Evolutionary conservation across 2,329 filamentous ascomycete genomes (phyloP), one percentile per base, ranked within the genome.

Genomic region (Uncinocarpus reesii): DNA sequence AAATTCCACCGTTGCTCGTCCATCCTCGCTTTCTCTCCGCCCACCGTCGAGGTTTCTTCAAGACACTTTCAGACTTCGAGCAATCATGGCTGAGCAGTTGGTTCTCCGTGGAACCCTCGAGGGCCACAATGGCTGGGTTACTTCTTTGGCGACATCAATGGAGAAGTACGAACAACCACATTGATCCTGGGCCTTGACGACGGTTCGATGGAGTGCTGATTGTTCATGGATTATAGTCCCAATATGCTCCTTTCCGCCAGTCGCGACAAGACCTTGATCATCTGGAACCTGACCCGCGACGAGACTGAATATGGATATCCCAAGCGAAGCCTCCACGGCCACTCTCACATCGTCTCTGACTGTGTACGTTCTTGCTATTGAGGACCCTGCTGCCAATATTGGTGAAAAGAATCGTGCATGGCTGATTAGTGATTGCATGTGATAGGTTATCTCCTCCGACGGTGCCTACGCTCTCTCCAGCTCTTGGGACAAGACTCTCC

Each of bases 301-400:
- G 92, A 96, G 78, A 82, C 83, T 71, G 84, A 86, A 70, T 98
- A 96, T 80, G 92, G 92, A 65, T 95, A 95, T 81, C 92, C 92
- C 69, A 96, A 98, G 83, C 84, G 92, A 76, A 93, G 87, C 70
- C 88, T 98, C 63, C 84, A 93, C 77, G 92, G 92, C 68, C 92
- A 98, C 81, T 95, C 89, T 59, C 92, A 98, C 84, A 98, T 98
- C 73, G 89, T 98, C 71, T 96, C 92, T 73, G 92, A 98, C 84
- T 96, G 92, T 77, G 92, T 94, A 92, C 65, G 86, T 85, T 68
- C 53, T 85, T 68, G 53, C 50, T 18, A 15, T 16, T 32, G 34
- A 16, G 31, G 52, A 51, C 34, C 29, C 32, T 24, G 32, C 40
- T 31, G 18, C 18, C 36, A 37, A 35, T 6, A 4, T 18, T 29